phyloP scores from a whole-genome alignment of 2,329 filamentous ascomycete species.

The Alternaria novae-zelandiae region DNA sequence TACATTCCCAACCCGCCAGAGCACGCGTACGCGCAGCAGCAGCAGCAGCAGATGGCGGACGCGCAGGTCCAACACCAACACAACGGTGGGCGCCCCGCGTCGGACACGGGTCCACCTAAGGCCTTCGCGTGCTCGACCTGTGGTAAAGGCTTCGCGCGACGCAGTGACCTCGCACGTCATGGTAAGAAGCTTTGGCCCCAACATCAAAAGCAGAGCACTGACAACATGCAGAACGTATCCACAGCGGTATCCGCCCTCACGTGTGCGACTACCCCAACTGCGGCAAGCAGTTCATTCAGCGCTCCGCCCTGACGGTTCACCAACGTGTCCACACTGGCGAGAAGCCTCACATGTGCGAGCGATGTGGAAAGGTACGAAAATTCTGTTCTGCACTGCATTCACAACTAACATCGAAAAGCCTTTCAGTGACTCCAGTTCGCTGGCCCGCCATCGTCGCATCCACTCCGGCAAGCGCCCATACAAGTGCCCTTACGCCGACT shows the following conservation, averaged over 20 bases:
- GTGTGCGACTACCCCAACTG: constrained; percentile 89
- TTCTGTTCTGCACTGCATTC: neutral
- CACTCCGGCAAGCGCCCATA: constrained; percentile 96
- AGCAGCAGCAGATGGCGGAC: constrained; percentile 46
- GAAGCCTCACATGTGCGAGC: constrained; percentile 97
- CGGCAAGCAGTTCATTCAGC: constrained; percentile 96
- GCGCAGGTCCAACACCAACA: constrained; percentile 49
- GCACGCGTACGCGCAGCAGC: constrained; percentile 54
- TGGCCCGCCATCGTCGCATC: constrained; percentile 91
- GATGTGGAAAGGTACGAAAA: constrained; percentile 83
- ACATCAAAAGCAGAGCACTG: constrained; percentile 39
- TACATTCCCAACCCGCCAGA: constrained; percentile 60
- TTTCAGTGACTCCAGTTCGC: constrained; percentile 93
- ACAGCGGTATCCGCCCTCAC: constrained; percentile 88
- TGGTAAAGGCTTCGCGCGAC: constrained; percentile 86
- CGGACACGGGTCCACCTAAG: constrained; percentile 65
- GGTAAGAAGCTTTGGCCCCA: constrained; percentile 66
- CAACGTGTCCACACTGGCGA: constrained; percentile 95
- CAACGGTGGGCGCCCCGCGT: constrained; percentile 52
- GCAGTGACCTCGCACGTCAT: constrained; percentile 93
- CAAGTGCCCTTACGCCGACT: constrained; percentile 96
- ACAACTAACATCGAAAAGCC: constrained; percentile 63
- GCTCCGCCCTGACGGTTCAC: constrained; percentile 93
- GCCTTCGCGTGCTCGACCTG: constrained; percentile 90
- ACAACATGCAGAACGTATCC: constrained; percentile 78